Percentiles rank a stretch among this genome's conserved stretches.
Evolutionary conservation across 805 yeast genomes (phyloP).

Genomic region (Candida krabiensis): DNA sequence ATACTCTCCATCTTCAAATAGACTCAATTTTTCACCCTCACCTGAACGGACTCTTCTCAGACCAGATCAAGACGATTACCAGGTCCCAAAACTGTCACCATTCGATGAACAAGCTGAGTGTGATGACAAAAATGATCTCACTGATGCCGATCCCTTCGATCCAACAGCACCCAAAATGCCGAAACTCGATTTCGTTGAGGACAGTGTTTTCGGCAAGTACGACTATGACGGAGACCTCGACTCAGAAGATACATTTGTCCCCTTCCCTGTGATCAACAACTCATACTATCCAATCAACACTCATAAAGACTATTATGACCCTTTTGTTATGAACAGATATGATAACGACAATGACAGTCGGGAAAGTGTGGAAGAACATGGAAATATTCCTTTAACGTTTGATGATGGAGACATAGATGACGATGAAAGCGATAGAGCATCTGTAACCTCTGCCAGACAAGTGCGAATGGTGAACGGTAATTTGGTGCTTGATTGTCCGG

Average conservation of each 20-base stretch:
- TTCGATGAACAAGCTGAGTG: conserved; percentile 11
- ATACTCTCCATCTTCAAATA: conserved; percentile 22
- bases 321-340: conserved; percentile 28
- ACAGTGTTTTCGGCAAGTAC: conserved; percentile 24
- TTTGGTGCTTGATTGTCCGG: conserved; percentile 85
- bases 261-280: conserved; percentile 34
- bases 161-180: conserved; percentile 4
- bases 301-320: conserved; percentile 29
- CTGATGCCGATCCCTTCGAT: conserved; percentile 1
- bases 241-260: conserved; percentile 29
- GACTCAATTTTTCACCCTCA: conserved; percentile 21
- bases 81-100: conserved; percentile 13
- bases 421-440: conserved; percentile 7
- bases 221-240: conserved; percentile 27
- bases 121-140: conserved; percentile 1
- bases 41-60: conserved; percentile 11
- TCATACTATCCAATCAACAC: conserved; percentile 35
- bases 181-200: conserved; percentile 4
- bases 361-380: conserved; percentile 16
- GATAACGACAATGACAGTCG: conserved; percentile 22
- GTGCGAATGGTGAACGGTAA: conserved; percentile 71
- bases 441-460: conserved; percentile 31
- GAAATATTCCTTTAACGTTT: conserved; percentile 14
- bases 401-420: conserved; percentile 15
- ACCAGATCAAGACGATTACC: not conserved